Evolutionary conservation across 441 rosid genomes (phyloP), one percentile per base, ranked within the genome.

Genomic region (Sinapis alba): DNA sequence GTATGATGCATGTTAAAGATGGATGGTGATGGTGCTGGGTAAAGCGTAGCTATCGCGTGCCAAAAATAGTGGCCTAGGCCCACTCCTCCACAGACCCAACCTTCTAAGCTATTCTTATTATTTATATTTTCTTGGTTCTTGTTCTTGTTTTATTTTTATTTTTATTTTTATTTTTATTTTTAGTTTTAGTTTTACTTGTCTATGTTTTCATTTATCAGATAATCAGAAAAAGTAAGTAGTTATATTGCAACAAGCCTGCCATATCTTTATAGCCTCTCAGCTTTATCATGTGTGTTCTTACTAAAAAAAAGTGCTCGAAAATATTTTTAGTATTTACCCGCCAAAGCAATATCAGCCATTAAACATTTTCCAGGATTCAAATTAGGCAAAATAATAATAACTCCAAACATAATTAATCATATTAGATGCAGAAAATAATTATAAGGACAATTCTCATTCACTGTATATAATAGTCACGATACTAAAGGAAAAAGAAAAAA

Each of bases 21-120:
- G 76, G 67, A 71, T 71, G 70, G 77, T 72, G 78, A 78, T 78
- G 81, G 62, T 73, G 81, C 81, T 73, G 81, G 78, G 65, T 73
- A 75, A 75, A 64, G 36, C 54, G 72, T 47, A 75, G 68, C 60
- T 38, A 50, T 63, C 60, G 72, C 82, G 79, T 76, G 81, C 80
- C 75, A 57, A 54, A 32, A 68, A 68, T 68, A 73, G 80, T 62
- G 77, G 61, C 45, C 36, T 62, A 54, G 83, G 79, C 85, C 89
- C 84, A 81, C 81, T 61, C 8, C 38, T 79, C 73, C 83, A 77
- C 74, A 68, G 60, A 74, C 70, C 65, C 79, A 64, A 70, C 41
- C 69, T 62, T 65, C 27, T 68, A 30, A 62, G 60, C 27, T 43
- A 53, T 57, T 71, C 24, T 77, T 65, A 53, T 57, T 61, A 0